These are phyloP conservation scores for Volvox carteri DNA, from an alignment of 163 green algal species.

Conservation along the genomic window DNA sequence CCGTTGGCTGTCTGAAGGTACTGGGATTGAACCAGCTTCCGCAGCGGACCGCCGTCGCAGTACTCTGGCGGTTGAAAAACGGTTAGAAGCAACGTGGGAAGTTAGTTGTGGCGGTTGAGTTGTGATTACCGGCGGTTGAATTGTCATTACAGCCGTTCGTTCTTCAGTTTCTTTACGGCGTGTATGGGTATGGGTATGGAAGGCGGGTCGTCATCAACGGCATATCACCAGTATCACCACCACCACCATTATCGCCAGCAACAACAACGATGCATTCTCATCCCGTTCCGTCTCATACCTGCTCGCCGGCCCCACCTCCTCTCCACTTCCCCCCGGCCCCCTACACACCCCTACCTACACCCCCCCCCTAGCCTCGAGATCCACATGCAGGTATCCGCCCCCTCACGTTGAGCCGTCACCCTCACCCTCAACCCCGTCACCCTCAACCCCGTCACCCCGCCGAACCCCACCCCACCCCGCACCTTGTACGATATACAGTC, in stretches of 20 bases:
- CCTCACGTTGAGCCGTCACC: neutral
- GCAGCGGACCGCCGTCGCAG: slow-evolving; percentile 49
- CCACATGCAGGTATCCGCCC: neutral
- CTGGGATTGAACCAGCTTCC: slow-evolving; percentile 42
- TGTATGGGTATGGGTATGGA: too few relatives aligned
- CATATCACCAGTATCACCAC: too few relatives aligned
- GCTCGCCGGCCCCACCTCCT: too few relatives aligned
- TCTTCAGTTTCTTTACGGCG: too few relatives aligned
- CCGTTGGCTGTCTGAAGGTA: slow-evolving; percentile 24
- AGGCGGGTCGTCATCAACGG: too few relatives aligned
- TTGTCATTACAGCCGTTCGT: too few relatives aligned
- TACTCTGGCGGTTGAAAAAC: slow-evolving; percentile 34
- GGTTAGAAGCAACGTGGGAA: neutral
- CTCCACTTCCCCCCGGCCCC: too few relatives aligned
- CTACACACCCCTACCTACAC: neutral
- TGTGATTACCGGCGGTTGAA: too few relatives aligned
- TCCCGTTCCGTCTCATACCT: too few relatives aligned
- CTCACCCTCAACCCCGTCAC: neutral
- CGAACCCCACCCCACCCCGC: too few relatives aligned
- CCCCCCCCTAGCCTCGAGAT: neutral
- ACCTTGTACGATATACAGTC: slow-evolving; percentile 59
- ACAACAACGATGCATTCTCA: too few relatives aligned
- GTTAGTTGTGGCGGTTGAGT: neutral
- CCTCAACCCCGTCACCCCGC: neutral
- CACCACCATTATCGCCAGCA: too few relatives aligned